Base-by-base conservation (phyloP, 2,329 filamentous ascomycete genomes). In the Fulvia fulva region DNA sequence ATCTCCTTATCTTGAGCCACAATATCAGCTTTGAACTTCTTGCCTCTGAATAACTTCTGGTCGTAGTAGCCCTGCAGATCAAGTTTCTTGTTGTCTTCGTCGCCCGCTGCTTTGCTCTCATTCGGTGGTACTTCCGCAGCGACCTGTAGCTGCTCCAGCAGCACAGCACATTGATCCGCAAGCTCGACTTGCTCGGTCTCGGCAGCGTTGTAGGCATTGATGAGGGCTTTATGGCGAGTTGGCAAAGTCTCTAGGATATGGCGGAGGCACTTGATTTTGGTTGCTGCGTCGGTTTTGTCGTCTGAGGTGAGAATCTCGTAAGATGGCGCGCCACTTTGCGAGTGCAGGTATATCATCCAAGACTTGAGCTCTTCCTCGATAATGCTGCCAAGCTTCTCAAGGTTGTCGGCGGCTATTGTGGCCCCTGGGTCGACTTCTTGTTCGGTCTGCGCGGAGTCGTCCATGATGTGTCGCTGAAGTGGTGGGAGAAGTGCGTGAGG, bases 1-100 rank as follows among this genome's bases (percentile, higher is more conserved):
- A 56, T 16, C 30, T 51, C 54, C 46, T 46, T 28, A n/a, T 56
- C 45, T 34, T 51, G 54, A 21, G 45, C 46, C 25, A 56, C 14
- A 11, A 56, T 34, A 26, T 51, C 45, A 21, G 23, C 19, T 28
- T 46, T 34, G 26, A 56, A 56, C 2, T 22, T 21, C n/a, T 56
- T 56, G 16, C 54, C 46, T 19, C 19, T 51, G 28, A 55, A 50
- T 1, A 56, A 21, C n/a, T 56, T 56, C 16, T 43, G 28, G 22
- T 56, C 54, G 22, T 56, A 43, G 34, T 43, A 50, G 23, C n/a
- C 28, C 1, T 32, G 25, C 1, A 49, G 25, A 32, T 25, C 30
- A n/a, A 37, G 19, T 2, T 25, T 34, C 14, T 43, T 41, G 16
- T 43, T 41, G 16, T 22, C 54, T 11, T 19, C 53, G 32, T 51